A percentile compares a stretch with the other conserved stretches of the same genome.
Evolutionary conservation across 2,329 filamentous ascomycete species (phyloP).

Genomic region (Phyllosticta citrichinensis): DNA sequence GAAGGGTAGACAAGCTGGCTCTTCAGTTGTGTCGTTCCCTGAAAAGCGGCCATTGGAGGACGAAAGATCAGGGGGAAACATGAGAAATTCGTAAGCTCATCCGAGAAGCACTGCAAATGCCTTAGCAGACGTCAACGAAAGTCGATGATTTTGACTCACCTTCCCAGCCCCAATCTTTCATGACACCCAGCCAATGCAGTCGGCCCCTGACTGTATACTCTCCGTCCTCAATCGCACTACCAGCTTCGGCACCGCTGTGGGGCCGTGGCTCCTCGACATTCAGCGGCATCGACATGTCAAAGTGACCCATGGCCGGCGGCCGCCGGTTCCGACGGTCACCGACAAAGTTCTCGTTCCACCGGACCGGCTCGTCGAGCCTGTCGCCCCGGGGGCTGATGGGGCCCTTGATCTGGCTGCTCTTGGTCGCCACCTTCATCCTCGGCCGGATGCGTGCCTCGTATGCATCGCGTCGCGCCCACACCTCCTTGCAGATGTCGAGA

Average conservation of each 20-base stretch:
- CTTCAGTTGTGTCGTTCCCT: background rate
- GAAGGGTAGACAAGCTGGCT: background rate
- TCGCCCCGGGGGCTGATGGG: slow-evolving; percentile 1
- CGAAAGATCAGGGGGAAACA: background rate
- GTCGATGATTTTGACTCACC: slow-evolving; percentile 35
- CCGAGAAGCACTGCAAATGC: slow-evolving; percentile 7
- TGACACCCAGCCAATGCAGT: slow-evolving; percentile 61
- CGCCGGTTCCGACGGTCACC: slow-evolving; percentile 14
- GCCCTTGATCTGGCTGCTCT: slow-evolving; percentile 5
- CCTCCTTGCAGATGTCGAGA: slow-evolving; percentile 53
- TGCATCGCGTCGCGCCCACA: slow-evolving; percentile 54
- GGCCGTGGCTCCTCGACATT: slow-evolving; percentile 17
- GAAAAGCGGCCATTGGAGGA: background rate
- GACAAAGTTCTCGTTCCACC: slow-evolving; percentile 15
- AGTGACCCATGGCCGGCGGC: slow-evolving; percentile 15
- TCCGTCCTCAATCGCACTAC: slow-evolving; percentile 38
- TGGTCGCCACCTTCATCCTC: slow-evolving; percentile 6
- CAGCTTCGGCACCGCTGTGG: slow-evolving; percentile 18
- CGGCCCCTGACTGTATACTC: slow-evolving; percentile 56
- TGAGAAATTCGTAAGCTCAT: background rate
- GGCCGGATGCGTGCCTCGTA: slow-evolving; percentile 29
- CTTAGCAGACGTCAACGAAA: background rate
- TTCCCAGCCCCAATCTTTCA: slow-evolving; percentile 66
- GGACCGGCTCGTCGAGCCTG: slow-evolving; percentile 14
- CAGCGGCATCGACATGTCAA: slow-evolving; percentile 14